phyloP scores from a whole-genome alignment of 148 eudicot genomes.

The Dysphania ambrosioides region DNA sequence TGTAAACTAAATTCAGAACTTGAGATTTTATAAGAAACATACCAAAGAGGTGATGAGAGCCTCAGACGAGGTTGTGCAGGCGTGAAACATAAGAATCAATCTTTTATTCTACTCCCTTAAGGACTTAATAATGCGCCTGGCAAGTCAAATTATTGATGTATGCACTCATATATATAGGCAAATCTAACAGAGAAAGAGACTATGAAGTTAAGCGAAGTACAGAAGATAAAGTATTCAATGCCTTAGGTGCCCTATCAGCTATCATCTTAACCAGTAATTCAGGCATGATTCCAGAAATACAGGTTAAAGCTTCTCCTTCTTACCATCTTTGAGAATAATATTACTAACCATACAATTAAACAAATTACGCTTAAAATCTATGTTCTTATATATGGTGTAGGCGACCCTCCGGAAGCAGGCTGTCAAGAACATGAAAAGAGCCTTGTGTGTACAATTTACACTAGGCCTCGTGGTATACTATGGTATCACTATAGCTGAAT shows the following conservation, averaged over 20 bases:
- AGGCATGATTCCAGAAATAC: conserved; percentile 59
- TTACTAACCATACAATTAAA: not conserved
- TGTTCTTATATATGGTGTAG: conserved; percentile 36
- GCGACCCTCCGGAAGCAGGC: conserved; percentile 55
- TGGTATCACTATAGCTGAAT: conserved; percentile 53
- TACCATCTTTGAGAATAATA: not conserved
- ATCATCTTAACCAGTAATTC: conserved; percentile 52
- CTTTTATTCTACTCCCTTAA: not conserved
- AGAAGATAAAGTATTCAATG: conserved; percentile 35
- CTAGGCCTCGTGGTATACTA: conserved; percentile 46
- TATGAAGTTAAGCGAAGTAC: conserved; percentile 45
- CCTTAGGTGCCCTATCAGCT: conserved; percentile 53
- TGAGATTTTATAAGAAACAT: no score
- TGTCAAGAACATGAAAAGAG: conserved; percentile 54
- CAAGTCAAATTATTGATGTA: not conserved
- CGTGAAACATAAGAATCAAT: not conserved
- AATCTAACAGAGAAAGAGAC: conserved; percentile 35
- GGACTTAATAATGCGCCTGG: no score
- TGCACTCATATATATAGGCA: conserved; percentile 28
- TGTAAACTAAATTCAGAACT: no score
- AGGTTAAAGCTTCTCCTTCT: conserved; percentile 31
- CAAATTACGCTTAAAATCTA: no score
- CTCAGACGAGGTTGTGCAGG: no score
- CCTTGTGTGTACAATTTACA: conserved; percentile 44
- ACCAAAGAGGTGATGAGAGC: no score